Percentiles rank a stretch among this genome's conserved stretches.
Evolutionary conservation across 2,329 filamentous ascomycete genomes (phyloP).

Genomic region (Sclerotinia trifoliorum): DNA sequence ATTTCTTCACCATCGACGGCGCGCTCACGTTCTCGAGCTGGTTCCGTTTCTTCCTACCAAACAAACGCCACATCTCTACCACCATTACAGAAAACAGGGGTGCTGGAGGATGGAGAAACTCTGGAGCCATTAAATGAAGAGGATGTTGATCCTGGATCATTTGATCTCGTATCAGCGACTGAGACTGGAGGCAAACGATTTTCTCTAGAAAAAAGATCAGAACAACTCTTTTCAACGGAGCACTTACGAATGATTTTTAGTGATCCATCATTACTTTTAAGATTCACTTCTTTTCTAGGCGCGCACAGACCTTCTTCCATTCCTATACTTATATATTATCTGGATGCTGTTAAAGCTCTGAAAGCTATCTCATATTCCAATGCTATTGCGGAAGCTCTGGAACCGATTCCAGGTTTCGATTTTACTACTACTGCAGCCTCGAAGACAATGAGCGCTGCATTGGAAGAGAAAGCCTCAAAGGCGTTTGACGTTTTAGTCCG

Average conservation of each 20-base stretch:
- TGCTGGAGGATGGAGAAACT: slow-evolving; percentile 49
- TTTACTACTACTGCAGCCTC: slow-evolving; percentile 53
- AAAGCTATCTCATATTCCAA: slow-evolving; percentile 71
- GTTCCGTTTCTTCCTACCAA: slow-evolving; percentile 34
- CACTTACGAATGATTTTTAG: slow-evolving; percentile 66
- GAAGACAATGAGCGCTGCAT: slow-evolving; percentile 54
- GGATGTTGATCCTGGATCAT: slow-evolving; percentile 53
- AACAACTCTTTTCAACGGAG: slow-evolving; percentile 63
- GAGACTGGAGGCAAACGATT: slow-evolving; percentile 44
- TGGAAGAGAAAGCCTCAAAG: slow-evolving; percentile 62
- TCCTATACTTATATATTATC: slow-evolving; percentile 67
- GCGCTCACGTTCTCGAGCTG: slow-evolving; percentile 29
- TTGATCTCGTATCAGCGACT: slow-evolving; percentile 51
- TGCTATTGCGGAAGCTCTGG: slow-evolving; percentile 60
- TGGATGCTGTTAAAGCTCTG: slow-evolving; percentile 69
- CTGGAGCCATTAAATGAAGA: slow-evolving; percentile 45
- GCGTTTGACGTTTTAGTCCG: slow-evolving; percentile 63
- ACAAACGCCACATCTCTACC: slow-evolving; percentile 37
- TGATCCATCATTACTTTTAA: slow-evolving; percentile 60
- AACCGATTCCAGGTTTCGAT: slow-evolving; percentile 53
- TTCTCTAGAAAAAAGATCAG: slow-evolving; percentile 62
- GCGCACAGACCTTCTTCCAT: slow-evolving; percentile 59
- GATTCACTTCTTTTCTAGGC: slow-evolving; percentile 67
- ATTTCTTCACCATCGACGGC: slow-evolving; percentile 27
- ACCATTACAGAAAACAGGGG: slow-evolving; percentile 35